phyloP scores from a whole-genome alignment of 257 asterid genomes.

The Verbena officinalis region DNA sequence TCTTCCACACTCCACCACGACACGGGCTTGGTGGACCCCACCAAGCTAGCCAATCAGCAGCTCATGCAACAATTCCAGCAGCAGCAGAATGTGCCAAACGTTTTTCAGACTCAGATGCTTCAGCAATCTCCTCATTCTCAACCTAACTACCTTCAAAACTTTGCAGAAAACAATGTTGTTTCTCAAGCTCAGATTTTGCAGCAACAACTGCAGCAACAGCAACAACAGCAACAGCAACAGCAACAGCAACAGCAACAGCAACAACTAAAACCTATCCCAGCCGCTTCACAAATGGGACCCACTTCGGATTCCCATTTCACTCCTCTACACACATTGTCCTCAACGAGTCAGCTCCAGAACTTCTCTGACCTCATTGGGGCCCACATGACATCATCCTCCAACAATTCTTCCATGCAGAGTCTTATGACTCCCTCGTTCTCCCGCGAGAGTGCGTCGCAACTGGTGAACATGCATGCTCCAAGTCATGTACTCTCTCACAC shows the following conservation, averaged over 20 bases:
- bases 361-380: conserved; percentile 47
- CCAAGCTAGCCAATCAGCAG: conserved; percentile 48
- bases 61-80: conserved; percentile 55
- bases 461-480: conserved; percentile 44
- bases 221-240: conserved; percentile 60
- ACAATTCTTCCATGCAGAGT: conserved; percentile 52
- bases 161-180: conserved; percentile 52
- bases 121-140: conserved; percentile 58
- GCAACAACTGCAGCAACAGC: conserved; percentile 61
- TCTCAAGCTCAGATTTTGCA: conserved; percentile 85
- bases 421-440: conserved; percentile 54
- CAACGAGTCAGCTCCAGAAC: conserved; percentile 47
- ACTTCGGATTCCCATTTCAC: conserved; percentile 50
- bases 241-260: conserved; percentile 48
- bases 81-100: conserved; percentile 39
- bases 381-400: conserved; percentile 41
- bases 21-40: conserved; percentile 48
- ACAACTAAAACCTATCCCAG: too few species aligned
- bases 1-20: conserved; percentile 51
- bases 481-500: conserved; percentile 47
- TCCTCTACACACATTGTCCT: conserved; percentile 41
- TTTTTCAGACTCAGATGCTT: conserved; percentile 56
- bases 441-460: conserved; percentile 51
- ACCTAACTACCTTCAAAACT: conserved; percentile 45
- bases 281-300: conserved; percentile 45